A percentile compares a stretch with the other conserved stretches of the same genome.
These are phyloP conservation scores for Phanerochaete carnosa DNA, from an alignment of 768 basidiomycete species.

Conservation along the genomic window DNA sequence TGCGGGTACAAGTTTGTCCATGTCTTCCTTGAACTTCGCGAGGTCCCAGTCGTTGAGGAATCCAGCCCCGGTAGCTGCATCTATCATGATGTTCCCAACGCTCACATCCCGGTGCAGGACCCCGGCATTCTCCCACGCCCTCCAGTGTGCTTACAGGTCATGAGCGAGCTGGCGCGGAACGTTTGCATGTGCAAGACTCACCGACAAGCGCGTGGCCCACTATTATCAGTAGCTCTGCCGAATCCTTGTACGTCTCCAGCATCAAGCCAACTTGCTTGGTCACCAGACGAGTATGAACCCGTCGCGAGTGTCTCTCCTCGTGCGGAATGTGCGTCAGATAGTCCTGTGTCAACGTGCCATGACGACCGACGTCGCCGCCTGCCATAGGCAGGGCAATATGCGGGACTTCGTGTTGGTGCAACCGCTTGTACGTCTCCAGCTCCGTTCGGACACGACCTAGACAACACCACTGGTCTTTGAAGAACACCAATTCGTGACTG, in stretches of 20 bases:
- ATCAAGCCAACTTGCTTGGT: neutral
- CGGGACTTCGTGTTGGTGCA: neutral
- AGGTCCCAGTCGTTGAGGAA: conserved; percentile 7
- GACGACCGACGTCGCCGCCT: conserved; percentile 8
- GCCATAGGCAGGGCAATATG: conserved; percentile 4
- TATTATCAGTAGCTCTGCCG: neutral
- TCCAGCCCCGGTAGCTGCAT: neutral
- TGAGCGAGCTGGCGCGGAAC: neutral
- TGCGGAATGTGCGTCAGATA: neutral
- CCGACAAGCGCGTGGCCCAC: neutral
- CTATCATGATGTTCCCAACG: neutral
- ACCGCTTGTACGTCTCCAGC: neutral
- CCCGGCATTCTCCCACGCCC: neutral
- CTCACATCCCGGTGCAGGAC: conserved; percentile 1
- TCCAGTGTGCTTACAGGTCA: neutral
- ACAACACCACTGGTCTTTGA: conserved; percentile 13
- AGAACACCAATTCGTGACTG: neutral
- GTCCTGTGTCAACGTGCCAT: neutral
- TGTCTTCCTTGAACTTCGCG: neutral
- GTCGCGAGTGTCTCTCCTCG: neutral
- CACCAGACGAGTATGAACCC: conserved; percentile 1
- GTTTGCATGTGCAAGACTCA: neutral
- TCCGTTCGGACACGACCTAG: neutral
- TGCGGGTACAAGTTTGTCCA: neutral
- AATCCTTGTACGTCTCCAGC: neutral